A percentile compares a stretch with the other conserved stretches of the same genome.
phyloP scores from a whole-genome alignment of 2,329 filamentous ascomycete species.

The Exserohilum turcica region DNA sequence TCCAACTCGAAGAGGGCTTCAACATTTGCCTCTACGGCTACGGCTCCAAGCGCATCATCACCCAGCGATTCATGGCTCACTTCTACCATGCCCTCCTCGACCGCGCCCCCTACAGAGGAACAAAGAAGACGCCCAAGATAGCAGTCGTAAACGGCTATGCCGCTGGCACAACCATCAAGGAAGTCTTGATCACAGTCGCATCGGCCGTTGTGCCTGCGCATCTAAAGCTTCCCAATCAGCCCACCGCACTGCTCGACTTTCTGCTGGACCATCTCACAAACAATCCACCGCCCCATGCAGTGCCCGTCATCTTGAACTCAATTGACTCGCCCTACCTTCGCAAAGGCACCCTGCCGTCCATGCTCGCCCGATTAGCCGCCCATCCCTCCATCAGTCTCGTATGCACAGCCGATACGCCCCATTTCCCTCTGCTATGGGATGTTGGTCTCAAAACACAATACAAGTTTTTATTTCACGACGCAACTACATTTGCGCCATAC shows the following conservation, averaged over 20 bases:
- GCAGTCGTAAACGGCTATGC: conserved; percentile 88
- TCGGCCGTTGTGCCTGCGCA: conserved; percentile 60
- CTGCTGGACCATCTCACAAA: conserved; percentile 65
- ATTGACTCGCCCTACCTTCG: conserved; percentile 82
- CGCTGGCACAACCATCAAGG: conserved; percentile 67
- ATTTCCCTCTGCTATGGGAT: conserved; percentile 89
- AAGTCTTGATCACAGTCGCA: conserved; percentile 72
- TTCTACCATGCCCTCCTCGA: conserved; percentile 57
- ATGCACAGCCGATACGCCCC: conserved; percentile 84
- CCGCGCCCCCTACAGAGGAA: conserved; percentile 33
- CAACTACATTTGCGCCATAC: conserved; percentile 83
- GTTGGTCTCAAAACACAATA: conserved; percentile 80
- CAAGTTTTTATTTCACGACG: conserved; percentile 90
- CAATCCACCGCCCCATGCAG: conserved; percentile 43
- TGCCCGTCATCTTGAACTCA: conserved; percentile 81
- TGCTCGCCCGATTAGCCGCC: conserved; percentile 76
- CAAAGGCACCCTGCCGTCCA: conserved; percentile 68
- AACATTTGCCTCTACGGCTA: conserved; percentile 86
- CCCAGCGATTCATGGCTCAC: conserved; percentile 76
- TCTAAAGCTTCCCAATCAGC: conserved; percentile 66
- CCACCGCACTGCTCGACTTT: conserved; percentile 69
- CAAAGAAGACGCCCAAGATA: conserved; percentile 61
- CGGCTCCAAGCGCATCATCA: conserved; percentile 80
- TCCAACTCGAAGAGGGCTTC: conserved; percentile 86
- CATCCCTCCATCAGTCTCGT: conserved; percentile 74